Evolutionary conservation across 352 stramenopile genomes (phyloP), one percentile per base, ranked within the genome.

Genomic region (Aphanomyces euteiches): DNA sequence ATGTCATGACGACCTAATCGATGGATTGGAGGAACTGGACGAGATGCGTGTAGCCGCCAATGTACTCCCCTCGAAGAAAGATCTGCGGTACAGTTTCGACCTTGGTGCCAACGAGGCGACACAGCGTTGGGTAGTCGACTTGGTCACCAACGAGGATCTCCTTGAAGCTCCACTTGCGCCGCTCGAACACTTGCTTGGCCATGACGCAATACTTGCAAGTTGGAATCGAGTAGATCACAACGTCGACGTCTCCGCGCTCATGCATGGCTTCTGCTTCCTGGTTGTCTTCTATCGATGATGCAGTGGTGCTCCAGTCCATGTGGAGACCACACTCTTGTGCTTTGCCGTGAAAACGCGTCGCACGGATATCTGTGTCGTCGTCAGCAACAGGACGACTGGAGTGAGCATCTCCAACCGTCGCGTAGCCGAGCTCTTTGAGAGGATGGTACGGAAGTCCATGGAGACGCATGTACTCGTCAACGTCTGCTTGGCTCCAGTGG

Each of bases 261-360:
- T 87, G 71, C 10, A 77, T 75, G 43, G 88, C 67, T 8, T 88
- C 77, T 34, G 85, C 80, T 3, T 87, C 71, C 47, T 77, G 87
- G 75, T 89, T 84, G 54, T 87, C 74, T 60, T 72, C 68, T 28
- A 28, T 28, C 28, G 28, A 28, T 28, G 28, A 28, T 28, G 28
- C 28, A 28, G 28, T 28, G 28, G 28, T 28, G 28, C 28, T 28
- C 61, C 88, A 83, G 66, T 95, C 83, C 17, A 94, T 65, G 76
- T 96, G 87, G 58, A 96, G 73, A 13, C 88, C 88, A 63, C 88
- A 96, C 76, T 93, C 88, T 68, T 94, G 85, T 17, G 84, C 75
- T 67, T 84, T 83, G 67, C 88, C 85, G 60, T 91, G 84, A 66
- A 96, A 96, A 63, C 88, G 79, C 53, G 84, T 86, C 43, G 83